phyloP scores from a whole-genome alignment of 257 asterid genomes.

The Leonotis leonurus region DNA sequence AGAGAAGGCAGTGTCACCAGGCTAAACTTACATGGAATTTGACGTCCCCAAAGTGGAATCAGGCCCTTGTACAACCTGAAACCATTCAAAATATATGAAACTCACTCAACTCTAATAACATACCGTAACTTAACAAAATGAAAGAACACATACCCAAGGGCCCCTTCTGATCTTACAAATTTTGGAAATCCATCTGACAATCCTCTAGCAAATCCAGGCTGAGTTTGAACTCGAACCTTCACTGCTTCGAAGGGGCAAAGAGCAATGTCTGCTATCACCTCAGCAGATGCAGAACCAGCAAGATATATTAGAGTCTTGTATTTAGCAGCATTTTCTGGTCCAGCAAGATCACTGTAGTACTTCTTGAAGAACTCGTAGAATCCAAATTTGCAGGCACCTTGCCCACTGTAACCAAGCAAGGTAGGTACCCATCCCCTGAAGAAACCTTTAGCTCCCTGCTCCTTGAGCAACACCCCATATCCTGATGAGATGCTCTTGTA shows the following conservation, averaged over 20 bases:
- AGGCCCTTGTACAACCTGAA: conserved; percentile 83
- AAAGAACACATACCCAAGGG: conserved; percentile 33
- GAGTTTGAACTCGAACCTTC: conserved; percentile 52
- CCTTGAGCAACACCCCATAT: conserved; percentile 36
- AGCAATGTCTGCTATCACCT: conserved; percentile 43
- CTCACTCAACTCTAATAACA: background rate
- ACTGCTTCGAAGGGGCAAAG: conserved; percentile 50
- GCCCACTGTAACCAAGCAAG: conserved; percentile 46
- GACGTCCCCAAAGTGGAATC: conserved; percentile 96
- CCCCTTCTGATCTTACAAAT: conserved; percentile 45
- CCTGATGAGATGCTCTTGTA: conserved; percentile 52
- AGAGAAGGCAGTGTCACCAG: background rate
- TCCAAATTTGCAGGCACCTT: conserved; percentile 57
- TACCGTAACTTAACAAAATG: background rate
- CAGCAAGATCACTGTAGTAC: conserved; percentile 43
- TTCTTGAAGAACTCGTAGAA: conserved; percentile 45
- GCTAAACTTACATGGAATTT: conserved; percentile 70
- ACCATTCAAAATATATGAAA: background rate
- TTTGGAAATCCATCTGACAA: conserved; percentile 44
- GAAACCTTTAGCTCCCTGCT: conserved; percentile 43
- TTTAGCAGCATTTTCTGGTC: conserved; percentile 36
- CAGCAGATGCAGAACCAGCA: conserved; percentile 54
- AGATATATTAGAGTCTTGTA: conserved; percentile 45
- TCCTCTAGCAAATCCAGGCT: conserved; percentile 51
- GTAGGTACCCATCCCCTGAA: conserved; percentile 54